phyloP scores from a whole-genome alignment of 176 grass and related monocot species.

The Avena sativa region DNA sequence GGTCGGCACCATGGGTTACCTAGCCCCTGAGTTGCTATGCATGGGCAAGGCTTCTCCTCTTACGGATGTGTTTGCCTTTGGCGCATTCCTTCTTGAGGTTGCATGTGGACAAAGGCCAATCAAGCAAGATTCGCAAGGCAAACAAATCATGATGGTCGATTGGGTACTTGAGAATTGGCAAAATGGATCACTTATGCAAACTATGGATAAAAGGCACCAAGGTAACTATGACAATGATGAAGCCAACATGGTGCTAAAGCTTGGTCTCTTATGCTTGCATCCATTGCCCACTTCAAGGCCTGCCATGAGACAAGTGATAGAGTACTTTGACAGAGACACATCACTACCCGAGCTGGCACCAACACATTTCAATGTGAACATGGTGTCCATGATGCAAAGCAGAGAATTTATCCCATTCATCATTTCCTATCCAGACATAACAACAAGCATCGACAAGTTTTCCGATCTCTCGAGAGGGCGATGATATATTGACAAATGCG shows the following conservation, averaged over 20 bases:
- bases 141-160: conserved; percentile 11
- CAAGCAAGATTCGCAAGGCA: neutral
- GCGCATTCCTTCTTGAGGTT: conserved; percentile 28
- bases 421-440: neutral
- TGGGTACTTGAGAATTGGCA: neutral
- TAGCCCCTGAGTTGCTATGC: neutral
- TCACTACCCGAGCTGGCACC: neutral
- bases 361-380: neutral
- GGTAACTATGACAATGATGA: neutral
- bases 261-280: conserved; percentile 1
- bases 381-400: neutral
- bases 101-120: conserved; percentile 31
- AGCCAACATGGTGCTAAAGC: neutral
- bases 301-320: neutral
- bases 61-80: conserved; percentile 39
- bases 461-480: neutral
- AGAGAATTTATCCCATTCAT: neutral
- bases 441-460: neutral
- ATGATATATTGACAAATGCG: neutral
- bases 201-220: neutral
- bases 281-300: neutral
- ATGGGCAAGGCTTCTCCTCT: neutral
- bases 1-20: conserved; percentile 25
- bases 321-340: neutral
- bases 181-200: neutral